These are phyloP conservation scores for Nicotiana knightiana DNA, from an alignment of 257 asterid species.

Conservation along the genomic window DNA sequence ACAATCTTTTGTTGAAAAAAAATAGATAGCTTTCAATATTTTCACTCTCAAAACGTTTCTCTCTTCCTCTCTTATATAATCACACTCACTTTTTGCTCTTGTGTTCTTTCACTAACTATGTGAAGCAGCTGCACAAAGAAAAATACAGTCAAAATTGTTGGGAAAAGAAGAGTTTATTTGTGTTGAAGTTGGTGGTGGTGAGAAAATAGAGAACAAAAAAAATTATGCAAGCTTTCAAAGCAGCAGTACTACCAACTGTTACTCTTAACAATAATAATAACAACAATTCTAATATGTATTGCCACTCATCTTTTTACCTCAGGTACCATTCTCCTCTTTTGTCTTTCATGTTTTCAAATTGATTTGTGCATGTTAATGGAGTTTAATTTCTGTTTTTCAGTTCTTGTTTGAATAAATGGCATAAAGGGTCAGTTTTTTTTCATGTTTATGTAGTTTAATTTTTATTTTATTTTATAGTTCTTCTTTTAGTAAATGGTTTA, in stretches of 20 bases:
- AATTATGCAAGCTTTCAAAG: constrained; percentile 52
- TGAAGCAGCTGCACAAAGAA: not conserved
- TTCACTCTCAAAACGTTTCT: constrained; percentile 7
- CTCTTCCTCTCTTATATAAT: no score
- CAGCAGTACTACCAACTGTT: constrained; percentile 24
- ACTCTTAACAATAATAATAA: constrained; percentile 19
- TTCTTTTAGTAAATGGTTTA: no score
- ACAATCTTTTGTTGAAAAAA: constrained; percentile 12
- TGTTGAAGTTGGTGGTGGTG: not conserved
- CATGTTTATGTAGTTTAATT: no score
- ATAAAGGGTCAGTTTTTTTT: not conserved
- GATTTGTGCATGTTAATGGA: no score
- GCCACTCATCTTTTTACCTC: constrained; percentile 57
- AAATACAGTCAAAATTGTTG: not conserved
- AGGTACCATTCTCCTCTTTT: constrained; percentile 31
- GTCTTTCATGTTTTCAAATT: no score
- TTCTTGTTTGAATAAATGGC: no score
- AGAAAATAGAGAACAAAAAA: not conserved
- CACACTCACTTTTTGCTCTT: not conserved
- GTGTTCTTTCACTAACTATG: constrained; percentile 11
- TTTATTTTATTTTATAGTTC: no score
- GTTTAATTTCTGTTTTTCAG: no score
- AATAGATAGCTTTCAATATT: constrained; percentile 3
- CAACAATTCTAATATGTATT: constrained; percentile 38
- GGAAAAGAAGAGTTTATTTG: not conserved